Percentiles rank a stretch among this genome's conserved stretches.
Evolutionary conservation across 805 yeast species (phyloP).

Genomic region (Debaryomyces maramus): DNA sequence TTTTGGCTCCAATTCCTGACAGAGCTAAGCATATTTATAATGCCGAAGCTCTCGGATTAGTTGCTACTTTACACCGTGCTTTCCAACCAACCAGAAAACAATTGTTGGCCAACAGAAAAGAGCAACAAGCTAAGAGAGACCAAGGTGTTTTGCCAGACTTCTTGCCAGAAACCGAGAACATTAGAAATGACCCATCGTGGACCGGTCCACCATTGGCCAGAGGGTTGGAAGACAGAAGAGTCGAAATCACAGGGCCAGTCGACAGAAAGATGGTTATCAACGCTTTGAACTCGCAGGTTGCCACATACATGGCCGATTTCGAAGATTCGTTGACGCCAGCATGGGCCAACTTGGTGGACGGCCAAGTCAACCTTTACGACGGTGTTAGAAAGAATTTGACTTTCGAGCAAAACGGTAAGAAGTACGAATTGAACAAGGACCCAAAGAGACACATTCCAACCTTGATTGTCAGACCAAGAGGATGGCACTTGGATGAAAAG

Average conservation of each 20-base stretch:
- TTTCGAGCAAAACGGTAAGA: conserved; percentile 43
- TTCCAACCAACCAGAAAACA: conserved; percentile 63
- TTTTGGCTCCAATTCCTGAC: conserved; percentile 52
- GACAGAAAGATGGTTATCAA: conserved; percentile 81
- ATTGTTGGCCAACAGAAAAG: conserved; percentile 60
- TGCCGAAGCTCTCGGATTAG: conserved; percentile 63
- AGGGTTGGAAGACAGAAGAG: conserved; percentile 71
- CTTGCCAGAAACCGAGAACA: conserved; percentile 64
- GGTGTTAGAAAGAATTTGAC: conserved; percentile 66
- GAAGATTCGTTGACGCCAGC: conserved; percentile 86
- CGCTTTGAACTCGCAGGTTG: conserved; percentile 75
- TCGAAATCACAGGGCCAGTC: conserved; percentile 85
- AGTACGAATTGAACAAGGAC: conserved; percentile 43
- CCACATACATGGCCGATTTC: conserved; percentile 84
- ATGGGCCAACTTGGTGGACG: conserved; percentile 76
- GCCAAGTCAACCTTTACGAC: conserved; percentile 77
- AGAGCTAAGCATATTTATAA: conserved; percentile 56
- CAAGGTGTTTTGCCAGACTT: conserved; percentile 62
- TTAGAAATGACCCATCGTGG: conserved; percentile 75
- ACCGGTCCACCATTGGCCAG: conserved; percentile 71
- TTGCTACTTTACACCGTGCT: conserved; percentile 71
- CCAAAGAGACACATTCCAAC: conserved; percentile 67
- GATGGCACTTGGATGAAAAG: conserved; percentile 80
- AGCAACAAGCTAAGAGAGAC: conserved; percentile 61
- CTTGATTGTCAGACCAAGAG: conserved; percentile 82